Evolutionary conservation across 805 yeast genomes (phyloP), one percentile per base, ranked within the genome.

Genomic region (Pichia occidentalis): DNA sequence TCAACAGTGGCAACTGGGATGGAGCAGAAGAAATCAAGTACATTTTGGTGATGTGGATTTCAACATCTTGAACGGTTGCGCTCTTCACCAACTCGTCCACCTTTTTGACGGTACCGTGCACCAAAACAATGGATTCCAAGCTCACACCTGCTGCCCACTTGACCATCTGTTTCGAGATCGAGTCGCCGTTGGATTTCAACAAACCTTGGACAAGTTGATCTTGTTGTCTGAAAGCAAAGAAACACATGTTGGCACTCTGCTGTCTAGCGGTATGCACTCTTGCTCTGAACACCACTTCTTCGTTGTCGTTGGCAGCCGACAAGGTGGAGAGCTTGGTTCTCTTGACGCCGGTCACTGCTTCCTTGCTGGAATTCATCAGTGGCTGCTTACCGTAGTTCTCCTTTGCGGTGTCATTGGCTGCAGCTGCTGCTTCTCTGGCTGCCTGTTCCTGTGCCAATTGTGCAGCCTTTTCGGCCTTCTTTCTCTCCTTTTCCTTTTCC

Each of bases 201-300:
- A 92, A 71, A 42, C 83, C 95, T 70, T 90, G 97, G 53, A 88
- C 75, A 54, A 81, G 65, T 43, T 75, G 74, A 39, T 75, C 70
- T 66, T 86, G 95, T 69, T 92, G 98, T 69, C 99, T 83, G 53
- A 92, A 77, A 19, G 95, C 77, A 53, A 90, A 65, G 62, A 92
- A 92, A 37, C 84, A 75, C 82, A 92, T 79, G 48, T 94, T 87
- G 54, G 95, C 95, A 62, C 96, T 95, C 63, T 90, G 97, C 58
- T 86, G 83, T 69, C 99, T 84, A 11, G 90, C 75, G 45, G 79
- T 86, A 64, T 92, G 97, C 31, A 88, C 73, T 67, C 99, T 78
- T 32, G 97, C 97, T 66, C 98, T 80, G 68, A 94, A 77, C 11
- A 83, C 69, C 40, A 92, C 84, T 49, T 76, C 75, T 51, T 78